Evolutionary conservation across 73 alveolate species (phyloP).

Genomic region (Paramecium sexaurelia): DNA sequence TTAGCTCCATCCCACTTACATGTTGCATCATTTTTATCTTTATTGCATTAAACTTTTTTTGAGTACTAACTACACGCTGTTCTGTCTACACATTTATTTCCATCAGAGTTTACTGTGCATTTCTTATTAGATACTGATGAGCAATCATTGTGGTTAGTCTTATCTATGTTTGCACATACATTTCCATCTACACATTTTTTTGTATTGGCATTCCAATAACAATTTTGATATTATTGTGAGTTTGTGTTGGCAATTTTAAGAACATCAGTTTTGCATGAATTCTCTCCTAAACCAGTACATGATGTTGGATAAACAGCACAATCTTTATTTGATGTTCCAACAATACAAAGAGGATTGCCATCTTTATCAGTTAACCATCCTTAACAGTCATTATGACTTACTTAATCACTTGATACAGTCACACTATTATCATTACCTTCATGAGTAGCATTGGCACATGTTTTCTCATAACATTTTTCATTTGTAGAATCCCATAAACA

Average conservation of each 20-base stretch:
- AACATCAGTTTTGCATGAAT: not conserved
- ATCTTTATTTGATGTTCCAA: not conserved
- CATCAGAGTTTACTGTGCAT: not conserved
- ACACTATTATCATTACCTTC: not conserved
- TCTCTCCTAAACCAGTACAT: not conserved
- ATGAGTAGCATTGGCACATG: constrained; percentile 15
- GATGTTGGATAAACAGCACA: not conserved
- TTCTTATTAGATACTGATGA: not conserved
- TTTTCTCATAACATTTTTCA: not conserved
- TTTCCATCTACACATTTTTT: not conserved
- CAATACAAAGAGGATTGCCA: not conserved
- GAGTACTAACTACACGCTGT: not conserved
- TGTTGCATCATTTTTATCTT: not conserved
- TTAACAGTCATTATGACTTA: not conserved
- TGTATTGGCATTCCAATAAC: not conserved
- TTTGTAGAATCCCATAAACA: not conserved
- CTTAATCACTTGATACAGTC: not conserved
- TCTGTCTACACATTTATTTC: not conserved
- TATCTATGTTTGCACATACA: not conserved
- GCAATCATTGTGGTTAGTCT: not conserved
- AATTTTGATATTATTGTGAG: not conserved
- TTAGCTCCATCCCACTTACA: not conserved
- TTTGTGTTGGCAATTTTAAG: not conserved
- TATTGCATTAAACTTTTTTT: not conserved
- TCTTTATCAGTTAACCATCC: not conserved